Percentiles rank a stretch among this genome's conserved stretches.
These are phyloP conservation scores for Aspergillus glaucus DNA, from an alignment of 2,329 filamentous ascomycete genomes.

Conservation along the genomic window DNA sequence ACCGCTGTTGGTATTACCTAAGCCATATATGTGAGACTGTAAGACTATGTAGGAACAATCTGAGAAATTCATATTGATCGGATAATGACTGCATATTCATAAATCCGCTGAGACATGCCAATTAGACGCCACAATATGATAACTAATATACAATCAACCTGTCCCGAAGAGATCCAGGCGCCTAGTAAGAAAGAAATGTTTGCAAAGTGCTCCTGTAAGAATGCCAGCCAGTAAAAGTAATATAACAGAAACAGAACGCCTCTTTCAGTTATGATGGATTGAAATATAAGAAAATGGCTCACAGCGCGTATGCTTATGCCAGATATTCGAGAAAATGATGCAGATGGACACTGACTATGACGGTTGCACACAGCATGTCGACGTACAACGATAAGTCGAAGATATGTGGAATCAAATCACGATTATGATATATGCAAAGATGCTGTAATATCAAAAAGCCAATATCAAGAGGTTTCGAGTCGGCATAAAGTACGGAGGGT, in stretches of 20 bases:
- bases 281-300: no score
- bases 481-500: conserved; percentile 3
- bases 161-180: neutral
- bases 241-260: neutral
- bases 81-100: neutral
- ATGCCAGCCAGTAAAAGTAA: neutral
- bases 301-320: no score
- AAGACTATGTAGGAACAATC: no score
- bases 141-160: conserved; percentile 1
- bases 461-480: conserved; percentile 1
- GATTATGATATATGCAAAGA: neutral
- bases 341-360: no score
- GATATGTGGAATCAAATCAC: conserved; percentile 1
- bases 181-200: neutral
- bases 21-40: neutral
- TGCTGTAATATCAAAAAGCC: neutral
- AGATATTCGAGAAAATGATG: no score
- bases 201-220: no score
- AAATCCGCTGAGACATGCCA: neutral
- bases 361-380: neutral
- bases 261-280: no score
- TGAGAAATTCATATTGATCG: no score
- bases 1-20: neutral
- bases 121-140: neutral
- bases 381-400: neutral